Base-by-base conservation (phyloP, 2,329 filamentous ascomycete genomes). In the Pseudogymnoascus sp. region DNA sequence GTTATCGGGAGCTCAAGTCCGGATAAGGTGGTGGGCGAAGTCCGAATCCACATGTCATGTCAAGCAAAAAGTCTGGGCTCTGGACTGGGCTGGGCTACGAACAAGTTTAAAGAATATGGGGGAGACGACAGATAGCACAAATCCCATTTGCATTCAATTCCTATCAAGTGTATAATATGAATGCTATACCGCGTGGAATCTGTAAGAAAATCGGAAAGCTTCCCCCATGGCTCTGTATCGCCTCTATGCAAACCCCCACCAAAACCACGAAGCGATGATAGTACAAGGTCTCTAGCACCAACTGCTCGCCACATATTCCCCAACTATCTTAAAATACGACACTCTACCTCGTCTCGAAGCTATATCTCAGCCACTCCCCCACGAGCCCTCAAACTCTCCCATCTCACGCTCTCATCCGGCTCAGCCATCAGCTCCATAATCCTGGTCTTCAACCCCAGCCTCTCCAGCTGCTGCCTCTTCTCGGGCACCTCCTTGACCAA, bases 361-460 rank as follows among this genome's bases (percentile, higher is more conserved):
- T 88, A 77, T 90, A 90, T 69, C 87, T 82, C 74, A 91, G 75
- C 87, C 88, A 91, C 74, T 89, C 88, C 18, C 88, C 88, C 23
- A 90, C 85, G n/a, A 33, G 88, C 88, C 69, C 86, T 84, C 77
- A 91, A 75, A 73, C 85, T 88, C 77, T 91, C 88, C 87, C 88
- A 90, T 69, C 88, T 77, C 21, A 91, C 87, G 43, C 79, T 80
- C 75, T 90, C 87, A 70, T 90, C 87, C 65, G 81, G 79, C 72
- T 89, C 85, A 63, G 82, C 80, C 88, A 91, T 90, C 69, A 90
- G 73, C 71, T 86, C 85, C 87, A 91, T 89, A 41, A 90, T 84
- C 63, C 86, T 78, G 3, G 80, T 79, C 77, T 91, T 91, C 66
- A 90, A 71, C 0, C 87, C 87, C 59, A 88, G 68, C 72, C 83